Evolutionary conservation across 257 asterid genomes (phyloP).

Genomic region (Knoxia roxburghii): DNA sequence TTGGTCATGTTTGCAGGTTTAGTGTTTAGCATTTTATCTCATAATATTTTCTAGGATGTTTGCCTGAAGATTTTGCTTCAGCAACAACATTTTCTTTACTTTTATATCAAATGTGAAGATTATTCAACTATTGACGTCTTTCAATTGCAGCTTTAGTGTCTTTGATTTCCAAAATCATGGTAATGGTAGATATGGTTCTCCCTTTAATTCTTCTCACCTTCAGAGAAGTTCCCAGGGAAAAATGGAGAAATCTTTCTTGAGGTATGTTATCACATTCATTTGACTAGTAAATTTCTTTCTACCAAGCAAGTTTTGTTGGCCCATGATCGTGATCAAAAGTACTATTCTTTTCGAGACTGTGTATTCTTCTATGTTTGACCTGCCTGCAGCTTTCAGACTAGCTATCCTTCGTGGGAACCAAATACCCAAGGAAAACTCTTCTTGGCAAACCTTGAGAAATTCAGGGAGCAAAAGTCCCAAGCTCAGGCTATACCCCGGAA

Average conservation of each 20-base stretch:
- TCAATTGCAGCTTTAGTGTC: slow-evolving; percentile 66
- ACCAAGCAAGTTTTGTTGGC: neutral
- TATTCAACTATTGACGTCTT: neutral
- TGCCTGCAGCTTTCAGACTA: slow-evolving; percentile 65
- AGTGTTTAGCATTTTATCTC: slow-evolving; percentile 3
- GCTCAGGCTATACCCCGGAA: slow-evolving; percentile 33
- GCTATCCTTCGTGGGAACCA: slow-evolving; percentile 88
- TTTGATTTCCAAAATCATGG: slow-evolving; percentile 85
- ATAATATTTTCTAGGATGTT: neutral
- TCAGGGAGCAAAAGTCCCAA: slow-evolving; percentile 65
- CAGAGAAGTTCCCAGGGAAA: slow-evolving; percentile 96
- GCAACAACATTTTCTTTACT: neutral
- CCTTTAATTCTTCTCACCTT: slow-evolving; percentile 41
- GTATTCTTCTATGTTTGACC: slow-evolving; percentile 2
- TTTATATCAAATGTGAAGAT: neutral
- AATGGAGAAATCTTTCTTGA: slow-evolving; percentile 91
- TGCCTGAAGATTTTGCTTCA: neutral
- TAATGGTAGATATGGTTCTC: slow-evolving; percentile 72
- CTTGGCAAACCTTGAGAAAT: slow-evolving; percentile 50
- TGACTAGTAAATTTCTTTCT: neutral
- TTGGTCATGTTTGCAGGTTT: slow-evolving; percentile 93
- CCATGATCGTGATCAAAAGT: neutral
- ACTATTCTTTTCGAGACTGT: neutral
- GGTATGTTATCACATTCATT: slow-evolving; percentile 36
- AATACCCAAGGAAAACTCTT: slow-evolving; percentile 64